Conservation (phyloP, 2,329 filamentous ascomycete genomes). For the Nothophaeocryptopus gaeumannii region DNA sequence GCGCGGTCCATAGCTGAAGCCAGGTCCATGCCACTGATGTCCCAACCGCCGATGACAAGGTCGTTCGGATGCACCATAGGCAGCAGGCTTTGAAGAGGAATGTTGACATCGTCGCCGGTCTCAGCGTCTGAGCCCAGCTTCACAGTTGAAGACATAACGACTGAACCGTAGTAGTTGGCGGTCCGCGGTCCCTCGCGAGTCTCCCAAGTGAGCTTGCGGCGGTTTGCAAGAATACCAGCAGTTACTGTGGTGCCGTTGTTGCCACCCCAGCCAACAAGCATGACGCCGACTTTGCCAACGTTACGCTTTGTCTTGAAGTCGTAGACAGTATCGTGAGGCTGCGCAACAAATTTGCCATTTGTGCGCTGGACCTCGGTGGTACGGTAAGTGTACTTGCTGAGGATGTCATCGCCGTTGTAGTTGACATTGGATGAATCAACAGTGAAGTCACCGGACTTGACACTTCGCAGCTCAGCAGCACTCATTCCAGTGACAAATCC, state of each 20-base stretch:
- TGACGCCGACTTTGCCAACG: conserved; percentile 89
- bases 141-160: conserved; percentile 95
- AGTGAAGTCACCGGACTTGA: conserved; percentile 57
- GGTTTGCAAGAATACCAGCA: conserved; percentile 94
- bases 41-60: conserved; percentile 92
- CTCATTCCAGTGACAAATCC: conserved; percentile 53
- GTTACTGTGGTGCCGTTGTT: conserved; percentile 98
- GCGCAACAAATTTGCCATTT: conserved; percentile 75
- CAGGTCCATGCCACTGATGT: conserved; percentile 88
- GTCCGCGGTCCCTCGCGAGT: conserved; percentile 82
- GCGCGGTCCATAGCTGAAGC: conserved; percentile 93
- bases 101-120: conserved; percentile 86
- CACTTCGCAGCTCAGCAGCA: neutral
- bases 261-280: conserved; percentile 96
- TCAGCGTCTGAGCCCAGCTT: conserved; percentile 87
- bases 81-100: conserved; percentile 89
- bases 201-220: conserved; percentile 80
- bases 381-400: conserved; percentile 92
- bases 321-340: conserved; percentile 84
- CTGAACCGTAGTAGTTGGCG: conserved; percentile 97
- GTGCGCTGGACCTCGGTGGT: conserved; percentile 78
- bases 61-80: conserved; percentile 93
- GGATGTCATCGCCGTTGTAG: conserved; percentile 85
- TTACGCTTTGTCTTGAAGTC: conserved; percentile 97
- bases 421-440: conserved; percentile 90